Conservation (phyloP, 2,329 filamentous ascomycete species). For the Fusarium equiseti region DNA sequence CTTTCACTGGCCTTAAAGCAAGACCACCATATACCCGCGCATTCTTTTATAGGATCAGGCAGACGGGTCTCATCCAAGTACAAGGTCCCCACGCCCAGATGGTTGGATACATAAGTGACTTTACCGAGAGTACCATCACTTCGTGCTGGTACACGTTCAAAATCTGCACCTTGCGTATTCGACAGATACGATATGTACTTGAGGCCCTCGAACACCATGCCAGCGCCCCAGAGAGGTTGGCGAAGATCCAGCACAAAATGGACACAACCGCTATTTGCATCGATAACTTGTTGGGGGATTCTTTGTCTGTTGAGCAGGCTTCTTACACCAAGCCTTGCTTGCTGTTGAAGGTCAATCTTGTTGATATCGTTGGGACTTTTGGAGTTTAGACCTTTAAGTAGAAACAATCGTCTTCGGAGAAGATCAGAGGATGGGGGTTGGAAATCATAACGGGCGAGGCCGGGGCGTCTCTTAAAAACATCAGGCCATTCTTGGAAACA, state of each 20-base stretch:
- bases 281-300: not conserved
- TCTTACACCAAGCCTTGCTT: not conserved
- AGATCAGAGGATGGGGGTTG: not conserved
- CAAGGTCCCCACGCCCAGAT: conserved; percentile 3
- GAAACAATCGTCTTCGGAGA: not conserved
- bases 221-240: not conserved
- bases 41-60: not conserved
- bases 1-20: not conserved
- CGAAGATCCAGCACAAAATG: not conserved
- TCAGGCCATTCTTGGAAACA: not conserved
- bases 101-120: conserved; percentile 1
- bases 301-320: not conserved
- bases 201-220: not conserved
- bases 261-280: not conserved
- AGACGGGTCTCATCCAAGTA: not conserved
- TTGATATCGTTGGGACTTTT: not conserved
- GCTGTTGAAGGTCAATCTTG: not conserved
- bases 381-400: not conserved
- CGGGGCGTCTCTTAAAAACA: not conserved
- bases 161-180: not conserved
- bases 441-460: not conserved
- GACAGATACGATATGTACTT: not conserved
- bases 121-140: too few species aligned
- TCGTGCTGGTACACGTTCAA: not conserved
- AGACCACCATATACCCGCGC: conserved; percentile 16